These are phyloP conservation scores for Boletellus sp. DNA, from an alignment of 768 basidiomycete genomes.

Conservation along the genomic window DNA sequence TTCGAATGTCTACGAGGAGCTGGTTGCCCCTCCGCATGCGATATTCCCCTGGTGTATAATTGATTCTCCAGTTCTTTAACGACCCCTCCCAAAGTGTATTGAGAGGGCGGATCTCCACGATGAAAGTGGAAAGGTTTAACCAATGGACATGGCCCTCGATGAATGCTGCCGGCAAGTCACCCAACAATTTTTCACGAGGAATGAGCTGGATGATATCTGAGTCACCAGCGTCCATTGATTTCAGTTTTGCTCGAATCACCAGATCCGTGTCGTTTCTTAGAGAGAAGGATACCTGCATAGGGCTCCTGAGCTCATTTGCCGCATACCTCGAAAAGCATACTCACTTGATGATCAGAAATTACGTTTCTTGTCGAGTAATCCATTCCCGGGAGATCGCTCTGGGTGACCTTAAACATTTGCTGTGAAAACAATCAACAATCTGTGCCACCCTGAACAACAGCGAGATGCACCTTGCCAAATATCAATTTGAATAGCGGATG, in stretches of 20 bases:
- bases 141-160: slow-evolving; percentile 28
- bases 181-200: slow-evolving; percentile 17
- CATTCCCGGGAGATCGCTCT: slow-evolving; percentile 21
- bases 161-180: slow-evolving; percentile 26
- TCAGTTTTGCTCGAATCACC: slow-evolving; percentile 11
- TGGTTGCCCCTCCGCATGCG: slow-evolving; percentile 3
- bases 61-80: slow-evolving; percentile 24
- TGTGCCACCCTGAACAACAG: background rate
- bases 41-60: slow-evolving; percentile 4
- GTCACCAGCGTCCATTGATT: background rate
- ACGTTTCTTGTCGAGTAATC: slow-evolving; percentile 19
- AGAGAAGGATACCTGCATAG: slow-evolving; percentile 13
- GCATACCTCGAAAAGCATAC: background rate
- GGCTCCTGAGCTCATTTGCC: background rate
- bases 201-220: slow-evolving; percentile 21
- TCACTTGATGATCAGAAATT: slow-evolving; percentile 19
- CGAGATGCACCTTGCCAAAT: slow-evolving; percentile 16
- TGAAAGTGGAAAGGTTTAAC: slow-evolving; percentile 22
- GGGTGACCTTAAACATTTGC: slow-evolving; percentile 16
- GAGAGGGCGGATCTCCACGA: slow-evolving; percentile 29
- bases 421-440: slow-evolving; percentile 1
- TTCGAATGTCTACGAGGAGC: slow-evolving; percentile 27
- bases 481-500: slow-evolving; percentile 15
- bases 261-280: slow-evolving; percentile 1
- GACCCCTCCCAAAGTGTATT: slow-evolving; percentile 24